Evolutionary conservation across 1,284 basidiomycete genomes (phyloP).

Genomic region (Cryptococcus maquisensis): DNA sequence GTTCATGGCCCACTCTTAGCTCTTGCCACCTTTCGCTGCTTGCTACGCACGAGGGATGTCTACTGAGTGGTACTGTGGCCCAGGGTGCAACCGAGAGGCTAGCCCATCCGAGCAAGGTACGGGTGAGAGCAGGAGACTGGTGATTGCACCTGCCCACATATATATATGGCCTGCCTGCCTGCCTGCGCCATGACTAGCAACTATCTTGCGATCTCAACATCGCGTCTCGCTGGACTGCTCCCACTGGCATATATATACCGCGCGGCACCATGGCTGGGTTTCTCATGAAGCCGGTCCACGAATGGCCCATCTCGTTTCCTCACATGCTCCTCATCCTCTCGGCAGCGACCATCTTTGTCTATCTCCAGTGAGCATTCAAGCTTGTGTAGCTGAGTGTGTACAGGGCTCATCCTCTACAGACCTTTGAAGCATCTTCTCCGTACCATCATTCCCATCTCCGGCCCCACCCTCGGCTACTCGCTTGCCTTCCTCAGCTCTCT

Average conservation of each 20-base stretch:
- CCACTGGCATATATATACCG: too few relatives aligned
- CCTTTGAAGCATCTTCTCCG: neutral
- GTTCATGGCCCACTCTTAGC: neutral
- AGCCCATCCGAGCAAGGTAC: neutral
- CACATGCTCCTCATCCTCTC: neutral
- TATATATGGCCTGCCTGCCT: constrained; percentile 53
- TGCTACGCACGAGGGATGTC: neutral
- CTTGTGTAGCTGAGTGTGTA: neutral
- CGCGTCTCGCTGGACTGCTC: constrained; percentile 22
- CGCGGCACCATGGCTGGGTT: neutral
- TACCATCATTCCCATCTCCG: neutral
- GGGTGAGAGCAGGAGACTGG: neutral
- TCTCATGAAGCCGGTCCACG: neutral
- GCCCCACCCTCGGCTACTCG: constrained; percentile 1
- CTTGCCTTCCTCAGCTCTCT: constrained; percentile 12
- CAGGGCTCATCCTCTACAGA: neutral
- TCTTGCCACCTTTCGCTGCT: neutral
- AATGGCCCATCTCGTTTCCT: neutral
- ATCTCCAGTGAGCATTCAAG: neutral
- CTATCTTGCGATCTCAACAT: constrained; percentile 49
- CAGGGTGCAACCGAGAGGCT: neutral
- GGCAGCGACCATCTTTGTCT: neutral
- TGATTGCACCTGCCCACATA: neutral
- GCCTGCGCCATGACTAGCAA: constrained; percentile 56
- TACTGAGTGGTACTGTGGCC: neutral